Conservation (phyloP, 2,329 filamentous ascomycete genomes). For the Sphaerulina musiva region DNA sequence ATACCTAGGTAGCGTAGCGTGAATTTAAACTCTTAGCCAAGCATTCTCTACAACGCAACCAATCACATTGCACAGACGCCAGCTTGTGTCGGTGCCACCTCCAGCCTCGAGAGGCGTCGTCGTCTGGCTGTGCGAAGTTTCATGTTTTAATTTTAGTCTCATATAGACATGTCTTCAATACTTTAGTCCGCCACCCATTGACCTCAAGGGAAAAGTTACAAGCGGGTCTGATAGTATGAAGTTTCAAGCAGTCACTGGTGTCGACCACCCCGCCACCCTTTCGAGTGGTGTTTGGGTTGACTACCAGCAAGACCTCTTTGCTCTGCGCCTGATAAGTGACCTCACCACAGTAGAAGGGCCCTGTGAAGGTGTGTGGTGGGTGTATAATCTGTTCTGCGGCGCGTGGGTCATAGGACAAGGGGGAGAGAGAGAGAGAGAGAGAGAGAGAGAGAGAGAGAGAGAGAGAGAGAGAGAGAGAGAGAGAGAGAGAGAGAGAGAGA, state of each 20-base stretch:
- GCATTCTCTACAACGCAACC: no score
- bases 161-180: conserved; percentile 24
- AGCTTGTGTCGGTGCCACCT: no score
- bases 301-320: not conserved
- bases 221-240: conserved; percentile 32
- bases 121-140: no score
- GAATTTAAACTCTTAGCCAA: no score
- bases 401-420: conserved; percentile 5
- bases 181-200: conserved; percentile 32
- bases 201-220: conserved; percentile 18
- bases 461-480: not conserved
- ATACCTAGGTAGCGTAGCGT: no score
- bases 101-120: no score
- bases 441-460: not conserved
- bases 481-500: not conserved
- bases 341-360: conserved; percentile 24
- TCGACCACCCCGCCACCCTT: not conserved
- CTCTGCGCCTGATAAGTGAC: conserved; percentile 24
- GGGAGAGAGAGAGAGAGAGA: not conserved
- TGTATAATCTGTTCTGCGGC: conserved; percentile 32
- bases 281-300: not conserved
- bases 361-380: conserved; percentile 21
- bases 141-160: no score
- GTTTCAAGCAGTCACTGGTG: not conserved
- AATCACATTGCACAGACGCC: no score